Evolutionary conservation across 768 basidiomycete genomes (phyloP).

Genomic region (Rhizopogon vinicolor): DNA sequence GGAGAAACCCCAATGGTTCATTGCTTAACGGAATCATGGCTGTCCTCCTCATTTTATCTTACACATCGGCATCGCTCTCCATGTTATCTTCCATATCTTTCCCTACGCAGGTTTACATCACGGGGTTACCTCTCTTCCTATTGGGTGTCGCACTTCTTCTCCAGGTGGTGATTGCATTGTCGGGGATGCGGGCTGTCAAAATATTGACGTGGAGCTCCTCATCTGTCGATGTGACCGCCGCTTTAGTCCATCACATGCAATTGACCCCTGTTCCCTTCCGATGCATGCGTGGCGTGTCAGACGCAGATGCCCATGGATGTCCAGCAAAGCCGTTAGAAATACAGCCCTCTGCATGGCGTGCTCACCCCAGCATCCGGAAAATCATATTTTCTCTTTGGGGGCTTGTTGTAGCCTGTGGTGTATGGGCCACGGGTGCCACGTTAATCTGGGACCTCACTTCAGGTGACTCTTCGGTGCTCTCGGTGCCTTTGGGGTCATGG

Average conservation of each 20-base stretch:
- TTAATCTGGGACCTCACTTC: slow-evolving; percentile 16
- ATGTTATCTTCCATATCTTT: slow-evolving; percentile 10
- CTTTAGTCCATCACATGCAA: slow-evolving; percentile 22
- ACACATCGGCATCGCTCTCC: slow-evolving; percentile 21
- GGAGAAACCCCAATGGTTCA: slow-evolving; percentile 19
- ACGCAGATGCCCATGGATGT: background rate
- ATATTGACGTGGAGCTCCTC: slow-evolving; percentile 29
- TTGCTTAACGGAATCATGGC: slow-evolving; percentile 18
- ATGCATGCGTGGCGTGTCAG: slow-evolving; percentile 22
- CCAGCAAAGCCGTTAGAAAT: slow-evolving; percentile 9
- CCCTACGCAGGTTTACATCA: slow-evolving; percentile 4
- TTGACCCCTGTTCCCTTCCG: slow-evolving; percentile 14
- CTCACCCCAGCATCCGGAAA: slow-evolving; percentile 16
- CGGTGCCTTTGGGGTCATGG: slow-evolving; percentile 10
- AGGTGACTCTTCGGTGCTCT: slow-evolving; percentile 2
- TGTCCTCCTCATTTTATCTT: slow-evolving; percentile 23
- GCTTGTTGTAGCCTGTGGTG: slow-evolving; percentile 1
- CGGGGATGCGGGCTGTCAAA: slow-evolving; percentile 14
- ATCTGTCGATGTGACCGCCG: slow-evolving; percentile 24
- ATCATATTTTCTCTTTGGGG: slow-evolving; percentile 18
- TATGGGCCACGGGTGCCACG: slow-evolving; percentile 6
- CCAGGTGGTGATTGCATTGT: slow-evolving; percentile 20
- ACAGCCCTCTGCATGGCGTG: slow-evolving; percentile 24
- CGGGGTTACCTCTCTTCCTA: slow-evolving; percentile 20
- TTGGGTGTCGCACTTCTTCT: slow-evolving; percentile 17